phyloP scores from a whole-genome alignment of 768 basidiomycete species.

The Trametes coccinea region DNA sequence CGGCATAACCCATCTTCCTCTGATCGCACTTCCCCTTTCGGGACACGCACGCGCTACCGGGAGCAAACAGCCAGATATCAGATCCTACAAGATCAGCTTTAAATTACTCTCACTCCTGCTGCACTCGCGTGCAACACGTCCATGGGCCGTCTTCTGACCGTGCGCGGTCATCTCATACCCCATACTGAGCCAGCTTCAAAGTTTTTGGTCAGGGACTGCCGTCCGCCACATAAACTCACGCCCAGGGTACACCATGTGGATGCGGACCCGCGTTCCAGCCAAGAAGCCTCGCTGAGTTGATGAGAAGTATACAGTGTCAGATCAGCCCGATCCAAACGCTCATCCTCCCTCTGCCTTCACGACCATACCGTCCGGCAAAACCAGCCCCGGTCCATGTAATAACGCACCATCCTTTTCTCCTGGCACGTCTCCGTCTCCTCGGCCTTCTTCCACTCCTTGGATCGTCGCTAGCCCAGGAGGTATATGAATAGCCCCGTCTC shows the following conservation, averaged over 20 bases:
- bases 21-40: constrained; percentile 7
- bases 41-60: not conserved
- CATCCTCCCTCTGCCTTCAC: constrained; percentile 14
- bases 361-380: constrained; percentile 7
- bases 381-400: constrained; percentile 1
- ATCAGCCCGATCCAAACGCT: not conserved
- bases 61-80: constrained; percentile 1
- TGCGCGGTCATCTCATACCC: too few relatives aligned
- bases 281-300: not conserved
- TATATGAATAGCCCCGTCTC: constrained; percentile 11
- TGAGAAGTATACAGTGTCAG: not conserved
- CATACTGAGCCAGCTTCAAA: too few relatives aligned
- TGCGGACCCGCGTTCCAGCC: not conserved
- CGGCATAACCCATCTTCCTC: not conserved
- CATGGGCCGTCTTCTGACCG: not conserved
- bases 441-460: not conserved
- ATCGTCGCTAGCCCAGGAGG: not conserved
- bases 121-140: not conserved
- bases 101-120: not conserved
- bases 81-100: not conserved
- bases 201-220: too few relatives aligned
- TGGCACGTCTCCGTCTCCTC: not conserved
- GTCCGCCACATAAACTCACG: not conserved
- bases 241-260: not conserved
- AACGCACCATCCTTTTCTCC: constrained; percentile 8